Conservation (phyloP, 2,329 filamentous ascomycete species). For the Nigrospora osmanthi region DNA sequence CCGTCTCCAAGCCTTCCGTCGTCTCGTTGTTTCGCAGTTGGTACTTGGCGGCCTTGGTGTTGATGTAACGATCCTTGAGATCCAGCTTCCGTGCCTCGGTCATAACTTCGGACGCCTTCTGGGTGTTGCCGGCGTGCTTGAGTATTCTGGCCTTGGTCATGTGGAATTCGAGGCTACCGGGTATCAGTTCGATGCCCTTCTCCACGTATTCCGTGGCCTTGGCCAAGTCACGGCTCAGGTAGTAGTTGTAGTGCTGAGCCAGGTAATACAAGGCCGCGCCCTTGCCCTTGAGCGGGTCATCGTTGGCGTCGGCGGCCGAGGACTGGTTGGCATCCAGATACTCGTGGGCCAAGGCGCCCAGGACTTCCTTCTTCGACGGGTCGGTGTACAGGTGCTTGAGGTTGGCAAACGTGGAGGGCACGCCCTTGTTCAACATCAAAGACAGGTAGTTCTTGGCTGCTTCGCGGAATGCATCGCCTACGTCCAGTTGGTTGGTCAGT, state of each 20-base stretch:
- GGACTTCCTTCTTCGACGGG: slow-evolving; percentile 64
- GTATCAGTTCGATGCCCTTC: slow-evolving; percentile 70
- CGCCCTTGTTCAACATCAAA: slow-evolving; percentile 82
- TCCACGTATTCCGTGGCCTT: slow-evolving; percentile 81
- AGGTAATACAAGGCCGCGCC: slow-evolving; percentile 86
- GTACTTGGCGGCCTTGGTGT: slow-evolving; percentile 96
- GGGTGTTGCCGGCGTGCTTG: slow-evolving; percentile 78
- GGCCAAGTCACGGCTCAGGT: slow-evolving; percentile 71
- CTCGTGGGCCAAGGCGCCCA: slow-evolving; percentile 69
- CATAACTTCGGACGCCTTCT: slow-evolving; percentile 80
- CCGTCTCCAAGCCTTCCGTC: slow-evolving; percentile 75
- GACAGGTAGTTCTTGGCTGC: slow-evolving; percentile 74
- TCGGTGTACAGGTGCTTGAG: slow-evolving; percentile 88
- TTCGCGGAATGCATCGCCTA: slow-evolving; percentile 70
- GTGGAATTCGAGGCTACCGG: slow-evolving; percentile 80
- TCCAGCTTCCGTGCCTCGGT: slow-evolving; percentile 80
- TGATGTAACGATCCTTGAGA: slow-evolving; percentile 90
- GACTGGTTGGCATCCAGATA: slow-evolving; percentile 56
- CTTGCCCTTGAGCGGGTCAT: slow-evolving; percentile 50
- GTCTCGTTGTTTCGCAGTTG: slow-evolving; percentile 89
- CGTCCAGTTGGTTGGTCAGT: neutral
- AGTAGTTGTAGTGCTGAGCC: slow-evolving; percentile 94
- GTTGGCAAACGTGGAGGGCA: slow-evolving; percentile 94
- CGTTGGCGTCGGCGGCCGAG: slow-evolving; percentile 36
- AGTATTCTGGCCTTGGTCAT: slow-evolving; percentile 94